Base-by-base conservation (phyloP, 345 rosid genomes). In the Salix udensis region DNA sequence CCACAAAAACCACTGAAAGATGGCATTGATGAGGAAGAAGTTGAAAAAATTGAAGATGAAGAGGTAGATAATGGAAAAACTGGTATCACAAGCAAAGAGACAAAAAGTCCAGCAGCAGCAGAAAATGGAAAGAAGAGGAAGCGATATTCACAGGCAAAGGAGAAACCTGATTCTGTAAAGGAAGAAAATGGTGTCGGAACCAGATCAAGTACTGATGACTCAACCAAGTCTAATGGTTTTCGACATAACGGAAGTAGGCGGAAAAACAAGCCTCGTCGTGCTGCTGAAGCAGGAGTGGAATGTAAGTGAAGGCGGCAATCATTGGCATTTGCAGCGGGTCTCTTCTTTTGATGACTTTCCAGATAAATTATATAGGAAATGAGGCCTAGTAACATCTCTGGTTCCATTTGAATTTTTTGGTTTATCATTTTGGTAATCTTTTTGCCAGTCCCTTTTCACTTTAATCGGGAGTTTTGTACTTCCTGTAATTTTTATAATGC, bases 101-200 rank as follows among this genome's bases (percentile, higher is more conserved):
- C 78, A 9, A 88, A 79, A 77, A 81, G 84, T 80, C 80, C 80
- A 31, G 44, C 77, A 11, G 79, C 84, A 26, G 80, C 84, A 4
- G 92, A 88, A 84, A 86, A 85, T 70, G 92, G 91, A 39, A 90
- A 86, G 81, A 90, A 85, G 88, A 87, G 92, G 87, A 90, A 84
- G 78, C 81, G 88, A 15, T 76, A 74, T 67, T 74, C 83, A 5
- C 90, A 82, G 76, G 73, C 79, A 10, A 90, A 82, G 79, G 94
- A 87, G 81, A 85, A 90, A 74, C 36, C 84, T 1, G 88, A 84
- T 78, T 78, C 86, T 1, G 70, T 76, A 5, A 87, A 86, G 76
- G 92, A 88, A 79, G 94, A 87, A 69, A 85, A 80, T 85, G 89
- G 88, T 28, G 76, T 60, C 14, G 85, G 78, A 69, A 85, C 86